phyloP scores from a whole-genome alignment of 1,139 yeast genomes.

The Yamadazyma sp. region DNA sequence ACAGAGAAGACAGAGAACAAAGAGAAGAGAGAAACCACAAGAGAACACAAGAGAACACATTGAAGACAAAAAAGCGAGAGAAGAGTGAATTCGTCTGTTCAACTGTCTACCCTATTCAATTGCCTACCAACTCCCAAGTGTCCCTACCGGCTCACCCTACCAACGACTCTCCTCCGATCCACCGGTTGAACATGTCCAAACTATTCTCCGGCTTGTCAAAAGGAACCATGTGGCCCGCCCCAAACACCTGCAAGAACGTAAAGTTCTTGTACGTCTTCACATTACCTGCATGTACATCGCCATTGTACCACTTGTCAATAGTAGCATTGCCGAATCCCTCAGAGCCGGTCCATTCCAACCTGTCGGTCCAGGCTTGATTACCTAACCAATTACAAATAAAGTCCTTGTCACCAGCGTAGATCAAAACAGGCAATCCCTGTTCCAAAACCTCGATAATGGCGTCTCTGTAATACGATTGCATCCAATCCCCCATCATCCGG shows the following conservation, averaged over 20 bases:
- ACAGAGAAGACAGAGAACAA: too few species aligned
- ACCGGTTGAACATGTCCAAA: slow-evolving; percentile 74
- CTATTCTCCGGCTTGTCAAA: slow-evolving; percentile 74
- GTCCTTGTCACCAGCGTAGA: slow-evolving; percentile 40
- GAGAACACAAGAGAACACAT: too few species aligned
- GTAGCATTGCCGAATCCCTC: slow-evolving; percentile 23
- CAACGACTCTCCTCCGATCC: slow-evolving; percentile 54
- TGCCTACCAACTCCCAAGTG: too few species aligned
- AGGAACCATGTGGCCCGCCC: slow-evolving; percentile 79
- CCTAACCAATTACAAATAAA: slow-evolving; percentile 42
- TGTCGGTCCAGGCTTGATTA: slow-evolving; percentile 34
- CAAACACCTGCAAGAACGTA: slow-evolving; percentile 60
- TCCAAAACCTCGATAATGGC: slow-evolving; percentile 8
- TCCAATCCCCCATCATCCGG: slow-evolving; percentile 83
- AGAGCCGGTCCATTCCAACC: slow-evolving; percentile 28
- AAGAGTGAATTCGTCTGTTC: too few species aligned
- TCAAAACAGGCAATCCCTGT: slow-evolving; percentile 23
- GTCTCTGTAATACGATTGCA: slow-evolving; percentile 41
- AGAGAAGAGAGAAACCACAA: too few species aligned
- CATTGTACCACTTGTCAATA: slow-evolving; percentile 41
- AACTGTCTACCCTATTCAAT: too few species aligned
- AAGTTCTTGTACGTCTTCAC: slow-evolving; percentile 54
- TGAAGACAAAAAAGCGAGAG: too few species aligned
- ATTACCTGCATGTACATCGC: slow-evolving; percentile 55
- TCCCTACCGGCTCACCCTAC: too few species aligned